Base-by-base conservation (phyloP, 805 yeast species). In the Saturnispora bothae region DNA sequence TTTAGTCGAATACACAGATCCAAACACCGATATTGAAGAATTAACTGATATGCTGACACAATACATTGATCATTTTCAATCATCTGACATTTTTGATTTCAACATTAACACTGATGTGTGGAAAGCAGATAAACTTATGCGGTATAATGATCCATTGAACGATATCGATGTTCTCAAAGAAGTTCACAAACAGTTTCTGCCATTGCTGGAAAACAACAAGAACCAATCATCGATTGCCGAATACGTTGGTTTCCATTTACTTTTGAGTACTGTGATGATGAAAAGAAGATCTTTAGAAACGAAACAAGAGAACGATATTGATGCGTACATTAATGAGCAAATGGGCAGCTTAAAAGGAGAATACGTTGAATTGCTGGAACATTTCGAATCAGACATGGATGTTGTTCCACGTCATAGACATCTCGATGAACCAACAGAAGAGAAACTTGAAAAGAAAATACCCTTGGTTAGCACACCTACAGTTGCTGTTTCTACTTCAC, bases 361-460 rank as follows among this genome's bases (percentile, higher is more conserved):
- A n/a, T 34, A 40, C 18, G 18, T 20, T 6, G 34, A 33, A 6
- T 31, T 47, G 25, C 13, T 46, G 4, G 28, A 33, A 3, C 28
- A 39, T 2, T 47, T 47, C 30, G 44, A 46, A 15, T 29, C 26
- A 12, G 47, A 47, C 36, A 41, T 41, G 34, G 26, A 36, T 30
- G 27, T 39, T n/a, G n/a, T n/a, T n/a, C n/a, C n/a, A n/a, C n/a
- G n/a, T n/a, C n/a, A n/a, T n/a, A n/a, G n/a, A n/a, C n/a, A n/a
- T n/a, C n/a, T n/a, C n/a, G n/a, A n/a, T n/a, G n/a, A n/a, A n/a
- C n/a, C n/a, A n/a, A n/a, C n/a, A n/a, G n/a, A n/a, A n/a, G n/a
- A n/a, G n/a, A n/a, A n/a, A n/a, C n/a, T n/a, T n/a, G n/a, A n/a
- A n/a, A n/a, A n/a, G n/a, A n/a, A n/a, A n/a, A n/a, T n/a, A n/a